phyloP scores from a whole-genome alignment of 306 rosid genomes.

The Malus fusca region DNA sequence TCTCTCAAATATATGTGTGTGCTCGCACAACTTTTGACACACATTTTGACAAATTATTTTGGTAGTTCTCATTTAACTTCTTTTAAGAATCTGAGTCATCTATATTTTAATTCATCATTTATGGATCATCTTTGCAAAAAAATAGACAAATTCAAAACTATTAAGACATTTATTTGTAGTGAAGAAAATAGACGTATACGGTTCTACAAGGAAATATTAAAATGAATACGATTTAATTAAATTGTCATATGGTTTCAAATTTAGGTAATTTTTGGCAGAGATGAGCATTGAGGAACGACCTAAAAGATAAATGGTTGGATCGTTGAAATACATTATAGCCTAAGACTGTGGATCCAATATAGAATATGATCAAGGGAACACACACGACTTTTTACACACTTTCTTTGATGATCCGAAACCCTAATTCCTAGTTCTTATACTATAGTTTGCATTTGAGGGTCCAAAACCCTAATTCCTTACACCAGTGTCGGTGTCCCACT shows the following conservation, averaged over 20 bases:
- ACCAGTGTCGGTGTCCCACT: constrained; percentile 21
- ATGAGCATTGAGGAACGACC: no score
- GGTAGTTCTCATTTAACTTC: not conserved
- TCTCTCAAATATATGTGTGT: no score
- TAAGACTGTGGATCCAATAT: not conserved
- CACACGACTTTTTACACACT: not conserved
- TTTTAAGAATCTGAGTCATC: no score
- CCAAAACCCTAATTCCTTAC: constrained; percentile 29
- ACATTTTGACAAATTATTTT: not conserved
- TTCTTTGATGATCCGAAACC: not conserved
- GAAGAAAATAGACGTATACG: not conserved
- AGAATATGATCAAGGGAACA: not conserved
- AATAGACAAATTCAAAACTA: no score
- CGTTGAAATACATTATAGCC: no score
- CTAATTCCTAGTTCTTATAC: constrained; percentile 22
- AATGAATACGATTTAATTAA: no score
- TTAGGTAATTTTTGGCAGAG: no score
- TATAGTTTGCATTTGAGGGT: constrained; percentile 15
- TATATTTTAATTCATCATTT: no score
- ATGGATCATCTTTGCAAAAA: no score
- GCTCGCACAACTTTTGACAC: not conserved
- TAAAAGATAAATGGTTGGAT: no score
- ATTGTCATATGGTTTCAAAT: no score
- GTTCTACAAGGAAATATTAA: no score
- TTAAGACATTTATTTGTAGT: not conserved